Evolutionary conservation across 23 red algal genomes (phyloP).

Genomic region (Cyanidiococcus yangmingshanensis): DNA sequence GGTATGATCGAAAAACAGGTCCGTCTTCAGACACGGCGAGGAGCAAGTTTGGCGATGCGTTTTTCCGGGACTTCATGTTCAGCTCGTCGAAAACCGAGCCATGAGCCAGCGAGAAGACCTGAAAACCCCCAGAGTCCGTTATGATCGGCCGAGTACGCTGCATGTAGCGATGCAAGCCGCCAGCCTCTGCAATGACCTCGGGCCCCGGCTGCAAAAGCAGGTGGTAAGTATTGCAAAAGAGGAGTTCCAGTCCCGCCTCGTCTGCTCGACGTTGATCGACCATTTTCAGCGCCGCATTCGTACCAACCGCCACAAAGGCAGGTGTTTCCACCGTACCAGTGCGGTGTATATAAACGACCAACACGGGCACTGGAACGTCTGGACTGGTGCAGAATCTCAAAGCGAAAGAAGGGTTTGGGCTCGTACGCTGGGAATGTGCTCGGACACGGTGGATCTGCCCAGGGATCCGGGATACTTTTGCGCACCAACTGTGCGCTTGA

Average conservation of each 20-base stretch:
- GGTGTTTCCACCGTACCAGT: conserved; percentile 91
- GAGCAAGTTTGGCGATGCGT: conserved; percentile 26
- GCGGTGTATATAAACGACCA: conserved; percentile 72
- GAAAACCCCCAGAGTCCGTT: conserved; percentile 94
- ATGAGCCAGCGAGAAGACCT: conserved; percentile 86
- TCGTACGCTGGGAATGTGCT: conserved; percentile 22
- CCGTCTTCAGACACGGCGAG: conserved; percentile 58
- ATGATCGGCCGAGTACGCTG: conserved; percentile 65
- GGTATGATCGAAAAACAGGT: conserved; percentile 73
- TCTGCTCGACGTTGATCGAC: conserved; percentile 49
- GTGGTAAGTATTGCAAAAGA: conserved; percentile 97
- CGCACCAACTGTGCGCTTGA: too few relatives aligned
- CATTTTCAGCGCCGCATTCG: conserved; percentile 86
- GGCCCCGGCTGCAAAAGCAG: conserved; percentile 88
- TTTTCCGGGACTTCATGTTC: conserved; percentile 76
- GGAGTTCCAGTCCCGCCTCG: conserved; percentile 48
- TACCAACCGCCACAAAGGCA: conserved; percentile 84
- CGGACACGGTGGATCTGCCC: not conserved
- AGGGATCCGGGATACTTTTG: not conserved
- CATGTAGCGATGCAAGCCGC: conserved; percentile 83
- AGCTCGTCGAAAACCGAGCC: conserved; percentile 84
- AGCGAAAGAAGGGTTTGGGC: conserved; percentile 46
- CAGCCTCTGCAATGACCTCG: conserved; percentile 57
- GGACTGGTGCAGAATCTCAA: conserved; percentile 63
- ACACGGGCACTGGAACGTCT: conserved; percentile 60